Evolutionary conservation across 192 early-diverging fungal species (phyloP).

Genomic region (Backusella liffmaniae): DNA sequence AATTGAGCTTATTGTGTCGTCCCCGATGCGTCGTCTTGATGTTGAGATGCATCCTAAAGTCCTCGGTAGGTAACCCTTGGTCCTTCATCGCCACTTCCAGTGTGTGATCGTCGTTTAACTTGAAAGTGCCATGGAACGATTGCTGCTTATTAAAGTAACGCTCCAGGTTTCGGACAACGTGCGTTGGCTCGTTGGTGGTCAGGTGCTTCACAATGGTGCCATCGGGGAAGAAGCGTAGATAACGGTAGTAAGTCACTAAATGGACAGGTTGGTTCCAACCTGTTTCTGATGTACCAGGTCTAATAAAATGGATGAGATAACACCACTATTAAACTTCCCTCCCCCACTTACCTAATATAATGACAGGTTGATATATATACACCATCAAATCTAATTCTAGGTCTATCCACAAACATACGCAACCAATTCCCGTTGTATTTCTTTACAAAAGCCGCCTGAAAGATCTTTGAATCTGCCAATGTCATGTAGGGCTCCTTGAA

Average conservation of each 20-base stretch:
- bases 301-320: background rate
- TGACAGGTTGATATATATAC: constrained; percentile 45
- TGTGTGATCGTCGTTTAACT: constrained; percentile 15
- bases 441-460: constrained; percentile 19
- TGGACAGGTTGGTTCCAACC: constrained; percentile 43
- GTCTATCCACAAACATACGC: constrained; percentile 45
- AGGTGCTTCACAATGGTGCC: constrained; percentile 37
- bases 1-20: constrained; percentile 40
- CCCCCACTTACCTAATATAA: constrained; percentile 34
- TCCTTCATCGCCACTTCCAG: constrained; percentile 26
- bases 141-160: constrained; percentile 25
- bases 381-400: constrained; percentile 45
- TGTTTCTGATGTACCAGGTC: constrained; percentile 38
- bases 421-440: constrained; percentile 38
- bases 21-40: constrained; percentile 40
- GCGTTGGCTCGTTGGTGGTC: constrained; percentile 31
- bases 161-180: constrained; percentile 28
- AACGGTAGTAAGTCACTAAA: constrained; percentile 47
- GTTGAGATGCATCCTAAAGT: constrained; percentile 26
- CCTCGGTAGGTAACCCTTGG: constrained; percentile 1
- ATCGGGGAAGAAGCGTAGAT: constrained; percentile 43
- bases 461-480: constrained; percentile 2
- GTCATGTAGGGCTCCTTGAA: constrained; percentile 23
- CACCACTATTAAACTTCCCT: background rate
- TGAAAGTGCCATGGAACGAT: constrained; percentile 31